phyloP scores from a whole-genome alignment of 495 filamentous ascomycete species.

The Talaromyces liani region DNA sequence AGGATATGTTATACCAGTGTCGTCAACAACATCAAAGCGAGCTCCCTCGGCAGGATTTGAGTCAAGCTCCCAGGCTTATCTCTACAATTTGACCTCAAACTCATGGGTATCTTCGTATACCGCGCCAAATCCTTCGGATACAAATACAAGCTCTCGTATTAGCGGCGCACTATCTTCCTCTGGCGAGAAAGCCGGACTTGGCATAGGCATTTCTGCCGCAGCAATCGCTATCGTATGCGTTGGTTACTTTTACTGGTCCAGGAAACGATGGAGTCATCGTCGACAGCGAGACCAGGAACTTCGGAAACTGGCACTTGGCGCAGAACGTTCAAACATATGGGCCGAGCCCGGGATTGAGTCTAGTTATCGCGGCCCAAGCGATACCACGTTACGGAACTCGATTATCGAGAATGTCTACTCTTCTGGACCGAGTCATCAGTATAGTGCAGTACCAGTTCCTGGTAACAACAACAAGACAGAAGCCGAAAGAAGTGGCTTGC shows the following conservation, averaged over 20 bases:
- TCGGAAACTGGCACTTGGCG: constrained; percentile 42
- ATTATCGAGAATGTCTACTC: constrained; percentile 6
- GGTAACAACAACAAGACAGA: constrained; percentile 13
- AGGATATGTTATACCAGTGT: constrained; percentile 60
- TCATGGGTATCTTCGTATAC: constrained; percentile 64
- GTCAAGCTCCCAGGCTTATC: constrained; percentile 44
- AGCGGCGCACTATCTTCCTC: constrained; percentile 16
- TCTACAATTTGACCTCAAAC: constrained; percentile 74
- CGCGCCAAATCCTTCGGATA: constrained; percentile 34
- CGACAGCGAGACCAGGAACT: constrained; percentile 45
- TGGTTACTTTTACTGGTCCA: constrained; percentile 38
- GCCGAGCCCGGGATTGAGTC: constrained; percentile 17
- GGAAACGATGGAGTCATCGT: constrained; percentile 40
- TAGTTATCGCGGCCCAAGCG: constrained; percentile 4
- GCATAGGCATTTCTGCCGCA: constrained; percentile 59
- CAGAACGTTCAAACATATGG: constrained; percentile 40
- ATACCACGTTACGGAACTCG: neutral
- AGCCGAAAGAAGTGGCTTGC: constrained; percentile 48
- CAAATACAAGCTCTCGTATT: neutral
- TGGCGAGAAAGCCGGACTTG: constrained; percentile 56
- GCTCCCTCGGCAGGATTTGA: constrained; percentile 19
- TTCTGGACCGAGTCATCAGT: constrained; percentile 6
- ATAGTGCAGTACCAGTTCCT: constrained; percentile 8
- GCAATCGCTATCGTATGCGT: constrained; percentile 44
- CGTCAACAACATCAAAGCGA: constrained; percentile 33